phyloP scores from a whole-genome alignment of 192 early-diverging fungal species.

The Coemansia sp. region DNA sequence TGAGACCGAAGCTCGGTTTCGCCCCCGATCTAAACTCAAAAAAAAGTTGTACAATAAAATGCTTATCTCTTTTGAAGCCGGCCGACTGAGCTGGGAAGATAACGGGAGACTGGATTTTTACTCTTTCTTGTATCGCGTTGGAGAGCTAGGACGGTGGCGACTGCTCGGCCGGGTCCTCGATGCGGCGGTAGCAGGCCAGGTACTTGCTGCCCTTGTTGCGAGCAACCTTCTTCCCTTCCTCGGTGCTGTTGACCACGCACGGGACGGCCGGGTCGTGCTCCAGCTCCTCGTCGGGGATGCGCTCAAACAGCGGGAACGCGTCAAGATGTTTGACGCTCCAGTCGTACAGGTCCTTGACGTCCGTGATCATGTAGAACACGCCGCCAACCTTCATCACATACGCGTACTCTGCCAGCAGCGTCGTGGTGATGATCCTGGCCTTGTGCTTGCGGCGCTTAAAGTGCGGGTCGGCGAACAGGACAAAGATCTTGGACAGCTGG shows the following conservation, averaged over 20 bases:
- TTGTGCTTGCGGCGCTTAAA: conserved; percentile 99
- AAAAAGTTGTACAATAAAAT: too few relatives aligned
- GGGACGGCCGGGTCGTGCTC: conserved; percentile 79
- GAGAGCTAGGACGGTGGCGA: too few relatives aligned
- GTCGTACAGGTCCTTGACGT: conserved; percentile 81
- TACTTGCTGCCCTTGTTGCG: conserved; percentile 95
- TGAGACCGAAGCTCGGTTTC: too few relatives aligned
- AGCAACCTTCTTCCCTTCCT: conserved; percentile 97
- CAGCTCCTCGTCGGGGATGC: conserved; percentile 71
- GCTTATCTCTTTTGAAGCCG: too few relatives aligned
- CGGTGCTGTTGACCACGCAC: conserved; percentile 83
- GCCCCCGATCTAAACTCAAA: too few relatives aligned
- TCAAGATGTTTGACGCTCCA: conserved; percentile 97
- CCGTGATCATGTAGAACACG: conserved; percentile 93
- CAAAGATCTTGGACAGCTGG: conserved; percentile 94
- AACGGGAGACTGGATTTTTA: too few relatives aligned
- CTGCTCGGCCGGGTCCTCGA: conserved; percentile 58
- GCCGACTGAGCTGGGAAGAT: too few relatives aligned
- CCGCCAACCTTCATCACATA: conserved; percentile 86
- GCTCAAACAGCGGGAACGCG: conserved; percentile 88
- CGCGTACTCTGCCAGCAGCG: conserved; percentile 94
- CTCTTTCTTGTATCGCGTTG: too few relatives aligned
- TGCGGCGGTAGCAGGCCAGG: conserved; percentile 77
- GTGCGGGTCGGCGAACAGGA: conserved; percentile 98
- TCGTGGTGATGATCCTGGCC: conserved; percentile 88